Evolutionary conservation across 805 yeast species (phyloP).

Genomic region (Candida chauliodis): DNA sequence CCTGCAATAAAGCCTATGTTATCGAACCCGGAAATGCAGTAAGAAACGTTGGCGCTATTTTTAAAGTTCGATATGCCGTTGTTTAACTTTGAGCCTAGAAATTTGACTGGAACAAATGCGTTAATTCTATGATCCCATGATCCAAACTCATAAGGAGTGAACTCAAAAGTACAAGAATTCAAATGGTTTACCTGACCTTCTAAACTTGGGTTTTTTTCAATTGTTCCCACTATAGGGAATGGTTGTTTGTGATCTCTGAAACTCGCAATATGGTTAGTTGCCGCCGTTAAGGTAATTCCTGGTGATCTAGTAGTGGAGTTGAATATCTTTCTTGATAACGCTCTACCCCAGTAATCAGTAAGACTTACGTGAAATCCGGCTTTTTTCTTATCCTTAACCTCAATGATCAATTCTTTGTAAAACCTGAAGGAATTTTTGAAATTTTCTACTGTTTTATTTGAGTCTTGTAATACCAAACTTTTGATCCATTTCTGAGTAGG

Average conservation of each 20-base stretch:
- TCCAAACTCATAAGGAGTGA: slow-evolving; percentile 66
- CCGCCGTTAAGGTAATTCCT: slow-evolving; percentile 37
- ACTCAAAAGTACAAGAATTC: slow-evolving; percentile 50
- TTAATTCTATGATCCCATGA: slow-evolving; percentile 53
- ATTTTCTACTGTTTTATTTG: neutral
- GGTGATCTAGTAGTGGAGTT: slow-evolving; percentile 31
- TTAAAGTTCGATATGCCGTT: slow-evolving; percentile 37
- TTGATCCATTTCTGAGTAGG: slow-evolving; percentile 4
- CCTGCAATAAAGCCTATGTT: slow-evolving; percentile 59
- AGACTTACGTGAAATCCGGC: slow-evolving; percentile 55
- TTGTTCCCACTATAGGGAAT: slow-evolving; percentile 46
- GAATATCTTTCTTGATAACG: slow-evolving; percentile 47
- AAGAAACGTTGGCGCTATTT: slow-evolving; percentile 17
- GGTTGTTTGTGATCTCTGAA: slow-evolving; percentile 42
- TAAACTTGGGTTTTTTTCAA: slow-evolving; percentile 32
- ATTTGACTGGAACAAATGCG: slow-evolving; percentile 48
- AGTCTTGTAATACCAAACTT: neutral
- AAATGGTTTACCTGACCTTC: slow-evolving; percentile 12
- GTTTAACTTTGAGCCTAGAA: slow-evolving; percentile 47
- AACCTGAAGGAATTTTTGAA: slow-evolving; percentile 34
- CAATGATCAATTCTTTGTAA: slow-evolving; percentile 51
- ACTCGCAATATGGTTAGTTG: slow-evolving; percentile 27
- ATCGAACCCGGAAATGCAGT: slow-evolving; percentile 54
- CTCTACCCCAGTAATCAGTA: slow-evolving; percentile 70
- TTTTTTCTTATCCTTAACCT: slow-evolving; percentile 48